Conservation (phyloP, 148 eudicot genomes). For the Camellia japonica region DNA sequence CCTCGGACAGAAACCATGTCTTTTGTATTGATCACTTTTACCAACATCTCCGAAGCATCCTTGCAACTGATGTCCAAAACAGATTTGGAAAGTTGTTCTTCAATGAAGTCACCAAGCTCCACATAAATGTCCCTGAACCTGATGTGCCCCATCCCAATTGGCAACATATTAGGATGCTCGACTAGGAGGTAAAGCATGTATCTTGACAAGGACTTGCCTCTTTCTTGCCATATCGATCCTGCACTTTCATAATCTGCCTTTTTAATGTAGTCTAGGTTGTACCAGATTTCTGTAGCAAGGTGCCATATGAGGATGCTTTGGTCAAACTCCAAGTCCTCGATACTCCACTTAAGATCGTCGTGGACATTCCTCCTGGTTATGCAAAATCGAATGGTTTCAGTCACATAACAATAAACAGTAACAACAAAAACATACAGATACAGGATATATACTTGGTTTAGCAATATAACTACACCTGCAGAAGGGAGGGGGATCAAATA, state of each 20-base stretch:
- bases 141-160: slow-evolving; percentile 45
- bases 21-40: background rate
- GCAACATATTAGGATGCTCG: slow-evolving; percentile 45
- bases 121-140: slow-evolving; percentile 40
- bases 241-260: background rate
- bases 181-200: slow-evolving; percentile 46
- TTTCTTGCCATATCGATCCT: background rate
- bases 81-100: slow-evolving; percentile 7
- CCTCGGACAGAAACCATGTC: background rate
- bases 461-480: too few relatives aligned
- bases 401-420: too few relatives aligned
- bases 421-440: too few relatives aligned
- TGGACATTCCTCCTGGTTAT: too few relatives aligned
- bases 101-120: slow-evolving; percentile 35
- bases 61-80: background rate
- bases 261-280: slow-evolving; percentile 11
- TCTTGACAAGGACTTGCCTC: slow-evolving; percentile 34
- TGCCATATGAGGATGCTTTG: slow-evolving; percentile 52
- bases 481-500: too few relatives aligned
- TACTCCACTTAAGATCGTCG: background rate
- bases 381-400: too few relatives aligned
- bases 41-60: slow-evolving; percentile 1
- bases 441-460: too few relatives aligned
- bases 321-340: slow-evolving; percentile 31
- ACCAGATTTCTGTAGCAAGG: slow-evolving; percentile 50